Evolutionary conservation across 169 alveolate genomes (phyloP), one percentile per base, ranked within the genome.

Genomic region (Eimeria praecox): DNA sequence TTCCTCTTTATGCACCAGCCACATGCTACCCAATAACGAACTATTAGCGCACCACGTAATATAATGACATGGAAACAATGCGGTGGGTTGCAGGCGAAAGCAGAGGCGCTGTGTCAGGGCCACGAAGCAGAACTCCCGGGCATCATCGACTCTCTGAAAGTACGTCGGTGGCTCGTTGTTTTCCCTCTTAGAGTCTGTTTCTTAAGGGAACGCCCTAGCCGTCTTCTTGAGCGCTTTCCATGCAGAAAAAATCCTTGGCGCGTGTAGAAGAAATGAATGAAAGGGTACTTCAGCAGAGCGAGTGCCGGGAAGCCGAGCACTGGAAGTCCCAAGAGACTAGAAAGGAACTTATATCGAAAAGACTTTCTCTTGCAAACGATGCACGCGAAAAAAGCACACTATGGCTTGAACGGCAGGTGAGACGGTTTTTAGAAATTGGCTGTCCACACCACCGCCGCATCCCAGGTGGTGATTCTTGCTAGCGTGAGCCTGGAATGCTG

Each of bases 351-450:
- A 20, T 46, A 44, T n/a, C 20, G 90, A 27, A 80, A n/a, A 54
- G 90, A 12, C 0, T 80, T 9, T 30, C 49, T 52, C 30, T 80
- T 49, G 90, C 62, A 49, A 20, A 30, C 30, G 71, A 80, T 22
- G 90, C 90, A 0, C 90, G 90, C 71, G n/a, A 80, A 52, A 42
- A 80, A 35, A 42, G 66, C 20, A 49, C 66, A 16, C n/a, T 80
- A n/a, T 80, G 90, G 90, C n/a, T 52, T n/a, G 90, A 80, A 44
- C 90, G 66, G 46, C 90, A 80, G 66, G 90, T 80, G 35, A 20
- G 90, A 4, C 20, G 6, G 10, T 35, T 14, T 30, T 44, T 20
- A 22, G 66, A 5, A 78, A 20, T 46, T 46, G 24, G 27, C 3
- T 46, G 62, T 71, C n/a, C 66, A 42, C n/a, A n/a, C n/a, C n/a